Conservation (phyloP, 2,329 filamentous ascomycete species). For the Pseudopyrenochaeta lycopersici region DNA sequence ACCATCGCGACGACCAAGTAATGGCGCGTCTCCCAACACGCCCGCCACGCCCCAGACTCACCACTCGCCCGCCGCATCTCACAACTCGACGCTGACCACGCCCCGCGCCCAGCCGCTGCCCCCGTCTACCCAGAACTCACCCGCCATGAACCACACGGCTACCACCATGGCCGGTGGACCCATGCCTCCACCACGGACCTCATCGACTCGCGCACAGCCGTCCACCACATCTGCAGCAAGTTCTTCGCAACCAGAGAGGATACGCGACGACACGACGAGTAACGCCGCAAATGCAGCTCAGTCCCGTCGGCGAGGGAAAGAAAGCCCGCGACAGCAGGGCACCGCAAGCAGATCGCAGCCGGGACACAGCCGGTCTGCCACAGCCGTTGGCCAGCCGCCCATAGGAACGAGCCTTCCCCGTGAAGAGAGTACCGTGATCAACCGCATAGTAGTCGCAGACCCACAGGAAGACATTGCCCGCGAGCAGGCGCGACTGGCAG, state of each 20-base stretch:
- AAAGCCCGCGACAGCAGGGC: constrained; percentile 50
- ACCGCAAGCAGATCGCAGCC: constrained; percentile 46
- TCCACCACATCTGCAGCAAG: constrained; percentile 20
- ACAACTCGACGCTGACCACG: constrained; percentile 47
- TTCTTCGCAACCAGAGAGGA: constrained; percentile 35
- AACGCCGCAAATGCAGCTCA: constrained; percentile 40
- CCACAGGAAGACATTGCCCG: constrained; percentile 77
- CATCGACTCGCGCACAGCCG: constrained; percentile 68
- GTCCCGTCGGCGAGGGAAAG: constrained; percentile 60
- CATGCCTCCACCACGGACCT: constrained; percentile 79
- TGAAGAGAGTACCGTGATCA: constrained; percentile 82
- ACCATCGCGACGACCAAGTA: constrained; percentile 46
- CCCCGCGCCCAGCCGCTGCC: constrained; percentile 56
- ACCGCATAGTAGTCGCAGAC: constrained; percentile 78
- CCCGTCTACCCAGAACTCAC: constrained; percentile 53
- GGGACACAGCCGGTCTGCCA: constrained; percentile 55
- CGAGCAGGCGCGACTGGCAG: constrained; percentile 73
- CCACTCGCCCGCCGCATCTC: constrained; percentile 45
- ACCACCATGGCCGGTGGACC: constrained; percentile 67
- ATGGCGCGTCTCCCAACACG: constrained; percentile 53
- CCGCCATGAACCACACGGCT: constrained; percentile 59
- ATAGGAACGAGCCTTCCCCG: constrained; percentile 66
- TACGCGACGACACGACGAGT: constrained; percentile 26
- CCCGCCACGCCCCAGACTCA: constrained; percentile 46
- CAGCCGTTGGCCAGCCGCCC: constrained; percentile 63